phyloP scores from a whole-genome alignment of 306 rosid genomes.

The Mimosa pudica region DNA sequence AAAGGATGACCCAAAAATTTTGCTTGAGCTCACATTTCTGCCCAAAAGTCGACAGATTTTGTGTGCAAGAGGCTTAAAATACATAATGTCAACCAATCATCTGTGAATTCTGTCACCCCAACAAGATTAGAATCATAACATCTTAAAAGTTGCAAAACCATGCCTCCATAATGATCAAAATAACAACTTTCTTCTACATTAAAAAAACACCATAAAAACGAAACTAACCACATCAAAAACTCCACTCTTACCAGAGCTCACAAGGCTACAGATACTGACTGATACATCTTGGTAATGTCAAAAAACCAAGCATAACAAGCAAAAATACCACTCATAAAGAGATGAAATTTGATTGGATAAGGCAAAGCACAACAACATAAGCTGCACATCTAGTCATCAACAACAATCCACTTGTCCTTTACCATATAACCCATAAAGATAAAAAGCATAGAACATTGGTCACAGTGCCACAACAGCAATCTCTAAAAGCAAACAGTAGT shows the following conservation, averaged over 20 bases:
- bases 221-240: conserved; percentile 7
- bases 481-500: conserved; percentile 31
- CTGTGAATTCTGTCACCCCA: conserved; percentile 24
- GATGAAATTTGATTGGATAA: not conserved
- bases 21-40: conserved; percentile 4
- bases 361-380: not conserved
- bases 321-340: not conserved
- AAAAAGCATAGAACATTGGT: conserved; percentile 3
- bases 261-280: not conserved
- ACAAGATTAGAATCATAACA: conserved; percentile 15
- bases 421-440: not conserved
- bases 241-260: not conserved
- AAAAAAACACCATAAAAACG: not conserved
- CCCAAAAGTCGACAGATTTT: conserved; percentile 19
- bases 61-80: conserved; percentile 13
- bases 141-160: not conserved
- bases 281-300: not conserved
- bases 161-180: conserved; percentile 6
- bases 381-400: not conserved
- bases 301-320: not conserved
- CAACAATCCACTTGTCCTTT: conserved; percentile 3
- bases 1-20: conserved; percentile 4
- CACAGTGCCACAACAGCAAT: conserved; percentile 13
- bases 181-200: conserved; percentile 6
- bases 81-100: conserved; percentile 9